Evolutionary conservation across 371 early-diverging fungal genomes (phyloP).

Genomic region (Mortierella sp.): DNA sequence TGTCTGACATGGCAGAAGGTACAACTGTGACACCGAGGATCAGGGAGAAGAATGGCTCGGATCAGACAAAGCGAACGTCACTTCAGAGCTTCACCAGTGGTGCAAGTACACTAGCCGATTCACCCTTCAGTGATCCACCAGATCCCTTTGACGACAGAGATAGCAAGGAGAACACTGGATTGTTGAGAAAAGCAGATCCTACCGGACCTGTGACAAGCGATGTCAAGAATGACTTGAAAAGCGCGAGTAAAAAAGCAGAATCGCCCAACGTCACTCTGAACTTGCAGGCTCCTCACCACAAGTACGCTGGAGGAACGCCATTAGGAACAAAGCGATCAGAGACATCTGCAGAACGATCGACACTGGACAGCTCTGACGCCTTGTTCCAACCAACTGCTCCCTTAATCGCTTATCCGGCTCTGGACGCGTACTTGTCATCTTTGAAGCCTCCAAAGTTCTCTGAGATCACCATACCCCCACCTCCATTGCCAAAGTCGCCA

Average conservation of each 20-base stretch:
- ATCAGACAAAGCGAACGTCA: conserved; percentile 24
- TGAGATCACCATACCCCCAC: conserved; percentile 5
- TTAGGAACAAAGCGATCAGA: conserved; percentile 36
- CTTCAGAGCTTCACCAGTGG: conserved; percentile 23
- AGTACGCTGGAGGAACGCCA: conserved; percentile 36
- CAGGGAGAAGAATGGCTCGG: neutral
- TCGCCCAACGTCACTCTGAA: too few relatives aligned
- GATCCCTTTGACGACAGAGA: conserved; percentile 27
- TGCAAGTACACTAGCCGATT: conserved; percentile 9
- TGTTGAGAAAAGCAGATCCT: conserved; percentile 6
- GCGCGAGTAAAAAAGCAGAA: too few relatives aligned
- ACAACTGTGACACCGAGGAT: too few relatives aligned
- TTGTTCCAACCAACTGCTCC: conserved; percentile 47
- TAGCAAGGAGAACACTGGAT: conserved; percentile 16
- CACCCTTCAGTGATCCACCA: conserved; percentile 10
- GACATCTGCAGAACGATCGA: conserved; percentile 22
- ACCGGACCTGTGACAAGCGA: neutral
- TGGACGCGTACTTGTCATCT: conserved; percentile 48
- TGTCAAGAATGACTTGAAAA: too few relatives aligned
- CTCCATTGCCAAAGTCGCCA: neutral
- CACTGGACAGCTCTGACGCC: conserved; percentile 29
- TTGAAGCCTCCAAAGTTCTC: conserved; percentile 32
- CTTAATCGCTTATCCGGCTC: conserved; percentile 32
- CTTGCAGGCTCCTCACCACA: conserved; percentile 8
- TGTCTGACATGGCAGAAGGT: too few relatives aligned